A percentile compares a stretch with the other conserved stretches of the same genome.
phyloP scores from a whole-genome alignment of 441 rosid genomes.

The Corymbia calophylla region DNA sequence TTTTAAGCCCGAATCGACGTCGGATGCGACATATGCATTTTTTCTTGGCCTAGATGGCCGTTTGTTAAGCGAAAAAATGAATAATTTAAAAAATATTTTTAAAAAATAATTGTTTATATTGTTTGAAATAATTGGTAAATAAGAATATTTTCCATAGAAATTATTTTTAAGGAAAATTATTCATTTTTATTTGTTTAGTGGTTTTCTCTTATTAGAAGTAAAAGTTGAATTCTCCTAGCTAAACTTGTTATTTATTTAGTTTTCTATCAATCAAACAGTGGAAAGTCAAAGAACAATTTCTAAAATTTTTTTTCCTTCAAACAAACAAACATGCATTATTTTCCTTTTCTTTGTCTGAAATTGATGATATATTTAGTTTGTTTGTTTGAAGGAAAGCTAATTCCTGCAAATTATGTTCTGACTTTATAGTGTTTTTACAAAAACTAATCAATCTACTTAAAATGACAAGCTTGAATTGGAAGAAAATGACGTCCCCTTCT shows the following conservation, averaged over 20 bases:
- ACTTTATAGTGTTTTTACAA: fast-evolving
- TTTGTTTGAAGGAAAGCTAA: background rate
- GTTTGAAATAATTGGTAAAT: too few relatives aligned
- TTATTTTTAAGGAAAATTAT: too few relatives aligned
- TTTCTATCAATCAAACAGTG: background rate
- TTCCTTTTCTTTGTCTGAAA: background rate
- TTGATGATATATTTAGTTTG: too few relatives aligned
- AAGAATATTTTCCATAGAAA: background rate
- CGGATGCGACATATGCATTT: background rate
- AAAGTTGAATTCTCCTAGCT: fast-evolving
- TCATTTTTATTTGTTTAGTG: background rate
- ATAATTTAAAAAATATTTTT: too few relatives aligned
- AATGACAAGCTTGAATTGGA: background rate
- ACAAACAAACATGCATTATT: background rate
- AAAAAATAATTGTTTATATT: too few relatives aligned
- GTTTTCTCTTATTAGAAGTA: background rate
- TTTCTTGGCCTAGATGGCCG: background rate
- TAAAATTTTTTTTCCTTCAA: background rate
- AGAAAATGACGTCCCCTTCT: background rate
- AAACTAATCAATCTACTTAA: fast-evolving
- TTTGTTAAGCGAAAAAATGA: too few relatives aligned
- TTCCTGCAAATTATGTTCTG: too few relatives aligned
- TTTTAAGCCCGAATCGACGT: background rate
- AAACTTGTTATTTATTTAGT: background rate
- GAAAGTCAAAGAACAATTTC: too few relatives aligned